Conservation (phyloP, 257 asterid species). For the Prunella vulgaris region DNA sequence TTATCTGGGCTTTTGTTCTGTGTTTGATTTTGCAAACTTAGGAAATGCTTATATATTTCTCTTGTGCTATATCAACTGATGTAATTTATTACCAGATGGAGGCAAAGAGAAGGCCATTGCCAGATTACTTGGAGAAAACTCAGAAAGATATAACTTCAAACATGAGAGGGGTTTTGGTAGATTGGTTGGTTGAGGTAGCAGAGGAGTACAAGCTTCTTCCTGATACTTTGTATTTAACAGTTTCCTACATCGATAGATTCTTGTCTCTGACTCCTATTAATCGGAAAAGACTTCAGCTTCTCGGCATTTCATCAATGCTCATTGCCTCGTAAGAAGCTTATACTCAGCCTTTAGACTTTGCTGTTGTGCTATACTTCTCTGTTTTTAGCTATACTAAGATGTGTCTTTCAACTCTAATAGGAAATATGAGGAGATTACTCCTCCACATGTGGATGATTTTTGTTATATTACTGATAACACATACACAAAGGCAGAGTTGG, state of each 20-base stretch:
- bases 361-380: neutral
- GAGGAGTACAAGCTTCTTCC: slow-evolving; percentile 86
- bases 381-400: neutral
- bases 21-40: neutral
- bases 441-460: slow-evolving; percentile 76
- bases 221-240: slow-evolving; percentile 63
- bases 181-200: slow-evolving; percentile 92
- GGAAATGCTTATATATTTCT: neutral
- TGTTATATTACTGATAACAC: slow-evolving; percentile 78
- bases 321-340: slow-evolving; percentile 75
- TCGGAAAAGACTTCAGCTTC: slow-evolving; percentile 77
- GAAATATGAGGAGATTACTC: slow-evolving; percentile 87
- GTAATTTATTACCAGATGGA: slow-evolving; percentile 43
- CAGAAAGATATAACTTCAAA: slow-evolving; percentile 75
- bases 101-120: slow-evolving; percentile 61
- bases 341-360: neutral
- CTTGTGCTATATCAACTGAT: neutral
- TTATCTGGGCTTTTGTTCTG: neutral
- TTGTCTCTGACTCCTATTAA: slow-evolving; percentile 42
- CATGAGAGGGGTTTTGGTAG: slow-evolving; percentile 85
- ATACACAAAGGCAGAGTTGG: slow-evolving; percentile 54
- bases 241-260: slow-evolving; percentile 66
- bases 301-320: slow-evolving; percentile 98
- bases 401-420: slow-evolving; percentile 27
- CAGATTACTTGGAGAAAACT: slow-evolving; percentile 60